phyloP scores from a whole-genome alignment of 2,329 filamentous ascomycete genomes.

The Pestalotiopsis sp. region DNA sequence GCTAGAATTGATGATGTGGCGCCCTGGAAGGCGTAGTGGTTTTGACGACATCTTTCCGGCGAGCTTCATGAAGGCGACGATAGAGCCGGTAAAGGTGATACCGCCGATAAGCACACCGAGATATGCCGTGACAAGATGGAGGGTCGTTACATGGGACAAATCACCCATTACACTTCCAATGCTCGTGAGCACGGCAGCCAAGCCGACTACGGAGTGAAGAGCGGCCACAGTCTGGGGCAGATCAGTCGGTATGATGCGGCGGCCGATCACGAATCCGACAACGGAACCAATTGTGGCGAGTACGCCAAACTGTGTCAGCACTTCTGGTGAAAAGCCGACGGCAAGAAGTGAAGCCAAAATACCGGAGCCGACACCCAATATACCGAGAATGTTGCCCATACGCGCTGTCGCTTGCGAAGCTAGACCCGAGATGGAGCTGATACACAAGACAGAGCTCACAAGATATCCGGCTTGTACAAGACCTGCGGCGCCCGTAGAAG shows the following conservation, averaged over 20 bases:
- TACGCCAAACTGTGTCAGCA: constrained; percentile 77
- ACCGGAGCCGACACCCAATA: constrained; percentile 81
- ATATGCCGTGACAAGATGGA: constrained; percentile 86
- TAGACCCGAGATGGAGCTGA: constrained; percentile 79
- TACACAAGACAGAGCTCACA: constrained; percentile 82
- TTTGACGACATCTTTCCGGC: constrained; percentile 80
- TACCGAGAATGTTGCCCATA: constrained; percentile 83
- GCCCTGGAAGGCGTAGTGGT: constrained; percentile 72
- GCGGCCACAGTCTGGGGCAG: constrained; percentile 89
- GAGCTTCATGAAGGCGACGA: constrained; percentile 88
- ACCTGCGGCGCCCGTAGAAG: constrained; percentile 79
- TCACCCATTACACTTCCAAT: constrained; percentile 83
- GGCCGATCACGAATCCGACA: constrained; percentile 73
- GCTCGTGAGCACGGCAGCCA: constrained; percentile 86
- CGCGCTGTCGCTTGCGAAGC: constrained; percentile 83
- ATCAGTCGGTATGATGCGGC: constrained; percentile 84
- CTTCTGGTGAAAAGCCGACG: constrained; percentile 78
- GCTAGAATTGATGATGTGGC: constrained; percentile 74
- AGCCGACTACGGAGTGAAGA: constrained; percentile 85
- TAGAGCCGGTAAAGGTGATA: constrained; percentile 87
- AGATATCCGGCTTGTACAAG: constrained; percentile 88
- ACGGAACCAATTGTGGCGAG: constrained; percentile 74
- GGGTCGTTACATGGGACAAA: constrained; percentile 69
- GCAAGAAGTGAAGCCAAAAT: constrained; percentile 82
- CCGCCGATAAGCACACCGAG: constrained; percentile 85